Evolutionary conservation across 2,329 filamentous ascomycete genomes (phyloP).

Genomic region (Fusarium sp.): DNA sequence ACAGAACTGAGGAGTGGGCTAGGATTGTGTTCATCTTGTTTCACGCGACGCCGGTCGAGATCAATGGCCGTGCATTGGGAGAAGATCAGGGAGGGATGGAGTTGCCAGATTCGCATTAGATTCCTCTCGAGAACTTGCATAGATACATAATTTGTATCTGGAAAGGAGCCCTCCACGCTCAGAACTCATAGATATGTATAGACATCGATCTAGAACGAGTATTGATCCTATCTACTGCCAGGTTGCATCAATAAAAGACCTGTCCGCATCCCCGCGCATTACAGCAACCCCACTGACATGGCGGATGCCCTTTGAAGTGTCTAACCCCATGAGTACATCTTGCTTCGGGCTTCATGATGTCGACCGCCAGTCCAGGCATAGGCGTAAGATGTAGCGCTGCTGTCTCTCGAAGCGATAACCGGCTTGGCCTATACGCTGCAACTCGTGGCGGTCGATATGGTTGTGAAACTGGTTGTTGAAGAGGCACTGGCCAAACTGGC

Average conservation of each 20-base stretch:
- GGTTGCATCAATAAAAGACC: neutral
- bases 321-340: neutral
- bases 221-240: rapidly evolving
- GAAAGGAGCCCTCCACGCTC: rapidly evolving
- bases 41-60: neutral
- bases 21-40: constrained; percentile 1
- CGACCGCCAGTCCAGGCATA: neutral
- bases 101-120: neutral
- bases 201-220: rapidly evolving
- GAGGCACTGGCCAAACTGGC: neutral
- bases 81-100: neutral
- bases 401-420: neutral
- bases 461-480: neutral
- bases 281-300: neutral
- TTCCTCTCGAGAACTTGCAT: too few relatives aligned
- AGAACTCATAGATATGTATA: too few relatives aligned
- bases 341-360: neutral
- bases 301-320: neutral
- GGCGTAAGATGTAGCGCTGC: neutral
- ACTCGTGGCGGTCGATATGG: neutral
- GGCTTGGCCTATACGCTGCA: neutral
- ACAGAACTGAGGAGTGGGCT: neutral
- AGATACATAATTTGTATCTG: too few relatives aligned
- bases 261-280: neutral
- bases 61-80: neutral